phyloP scores from a whole-genome alignment of 2,329 filamentous ascomycete genomes.

The Chaetomiaceae sp. region DNA sequence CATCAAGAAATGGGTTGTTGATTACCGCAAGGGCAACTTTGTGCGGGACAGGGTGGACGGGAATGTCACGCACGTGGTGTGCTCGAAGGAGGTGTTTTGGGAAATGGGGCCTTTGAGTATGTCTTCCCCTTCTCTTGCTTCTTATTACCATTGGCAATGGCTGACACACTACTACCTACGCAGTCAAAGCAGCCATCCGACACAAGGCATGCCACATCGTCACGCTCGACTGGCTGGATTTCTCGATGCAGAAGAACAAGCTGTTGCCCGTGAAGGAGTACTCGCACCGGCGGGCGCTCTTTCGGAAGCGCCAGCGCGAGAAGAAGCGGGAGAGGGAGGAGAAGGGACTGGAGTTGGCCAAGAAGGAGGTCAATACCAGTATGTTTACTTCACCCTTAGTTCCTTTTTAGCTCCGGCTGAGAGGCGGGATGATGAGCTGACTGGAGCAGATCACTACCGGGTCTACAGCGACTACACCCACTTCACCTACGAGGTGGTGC shows the following conservation, averaged over 20 bases:
- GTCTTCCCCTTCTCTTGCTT: not conserved
- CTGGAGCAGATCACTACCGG: conserved; percentile 11
- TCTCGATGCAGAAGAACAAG: conserved; percentile 34
- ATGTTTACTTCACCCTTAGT: conserved; percentile 18
- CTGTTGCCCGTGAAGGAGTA: conserved; percentile 38
- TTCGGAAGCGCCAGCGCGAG: conserved; percentile 37
- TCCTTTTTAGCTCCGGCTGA: not conserved
- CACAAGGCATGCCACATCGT: conserved; percentile 39
- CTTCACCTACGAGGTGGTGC: conserved; percentile 43
- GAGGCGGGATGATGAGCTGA: not conserved
- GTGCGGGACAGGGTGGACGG: conserved; percentile 40
- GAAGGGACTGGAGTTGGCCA: conserved; percentile 32
- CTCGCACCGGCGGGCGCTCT: conserved; percentile 25
- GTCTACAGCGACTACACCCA: conserved; percentile 16
- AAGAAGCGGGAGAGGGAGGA: conserved; percentile 32
- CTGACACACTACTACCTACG: not conserved
- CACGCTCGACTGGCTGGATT: conserved; percentile 50
- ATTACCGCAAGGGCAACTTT: conserved; percentile 61
- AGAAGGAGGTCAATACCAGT: conserved; percentile 49
- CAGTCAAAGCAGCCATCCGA: conserved; percentile 37
- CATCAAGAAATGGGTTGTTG: conserved; percentile 60
- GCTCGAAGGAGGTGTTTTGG: conserved; percentile 58
- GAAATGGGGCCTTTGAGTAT: conserved; percentile 37
- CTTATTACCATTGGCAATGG: not conserved
- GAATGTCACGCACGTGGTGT: conserved; percentile 68